Conservation (phyloP, 148 eudicot genomes). For the Heliamphora exappendiculata region DNA sequence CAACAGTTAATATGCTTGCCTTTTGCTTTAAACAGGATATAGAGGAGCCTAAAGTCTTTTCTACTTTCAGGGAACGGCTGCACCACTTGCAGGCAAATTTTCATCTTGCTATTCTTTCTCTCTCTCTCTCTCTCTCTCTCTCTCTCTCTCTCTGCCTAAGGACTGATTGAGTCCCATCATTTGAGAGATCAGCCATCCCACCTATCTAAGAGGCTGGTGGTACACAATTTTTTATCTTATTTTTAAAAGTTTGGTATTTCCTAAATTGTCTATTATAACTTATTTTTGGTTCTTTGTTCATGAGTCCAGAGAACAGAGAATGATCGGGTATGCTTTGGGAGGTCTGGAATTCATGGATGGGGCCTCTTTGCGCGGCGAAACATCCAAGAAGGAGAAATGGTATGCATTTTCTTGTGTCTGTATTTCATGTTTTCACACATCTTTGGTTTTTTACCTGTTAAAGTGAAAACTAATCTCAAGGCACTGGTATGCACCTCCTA, state of each 20-base stretch:
- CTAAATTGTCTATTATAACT: constrained; percentile 4
- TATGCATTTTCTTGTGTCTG: constrained; percentile 18
- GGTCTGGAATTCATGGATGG: constrained; percentile 97
- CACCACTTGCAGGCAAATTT: constrained; percentile 65
- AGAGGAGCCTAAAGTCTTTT: constrained; percentile 59
- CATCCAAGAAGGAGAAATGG: constrained; percentile 99
- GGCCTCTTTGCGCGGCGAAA: constrained; percentile 91
- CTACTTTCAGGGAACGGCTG: constrained; percentile 82
- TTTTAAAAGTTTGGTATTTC: not conserved
- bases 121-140: not conserved
- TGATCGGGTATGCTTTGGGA: constrained; percentile 91
- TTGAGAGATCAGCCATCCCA: not conserved
- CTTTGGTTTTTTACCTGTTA: not conserved
- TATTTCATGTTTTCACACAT: not conserved
- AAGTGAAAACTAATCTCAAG: not conserved
- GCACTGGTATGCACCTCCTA: not conserved
- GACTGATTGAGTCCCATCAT: not conserved
- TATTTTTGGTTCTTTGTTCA: constrained; percentile 7
- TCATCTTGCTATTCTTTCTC: not conserved
- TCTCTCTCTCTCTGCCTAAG: not conserved
- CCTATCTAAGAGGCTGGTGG: not conserved
- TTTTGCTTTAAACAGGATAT: constrained; percentile 42
- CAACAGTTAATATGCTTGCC: constrained; percentile 1
- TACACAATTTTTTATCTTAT: not conserved
- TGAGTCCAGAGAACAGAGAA: constrained; percentile 77